Base-by-base conservation (phyloP, 2,329 filamentous ascomycete genomes). In the Ascosphaera apis region DNA sequence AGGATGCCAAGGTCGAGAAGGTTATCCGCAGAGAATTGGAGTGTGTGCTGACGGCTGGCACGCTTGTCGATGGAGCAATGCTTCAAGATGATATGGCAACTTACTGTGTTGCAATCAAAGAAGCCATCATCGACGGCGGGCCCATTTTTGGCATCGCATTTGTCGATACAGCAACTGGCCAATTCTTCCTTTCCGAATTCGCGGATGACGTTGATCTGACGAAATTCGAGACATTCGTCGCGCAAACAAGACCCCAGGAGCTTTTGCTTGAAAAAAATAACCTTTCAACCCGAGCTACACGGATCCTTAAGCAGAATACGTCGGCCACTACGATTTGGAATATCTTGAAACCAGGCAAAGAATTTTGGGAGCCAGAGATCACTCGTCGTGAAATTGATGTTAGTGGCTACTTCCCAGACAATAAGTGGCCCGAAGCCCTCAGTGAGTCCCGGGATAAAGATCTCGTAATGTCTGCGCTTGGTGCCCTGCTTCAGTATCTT, bases 31-130 rank as follows among this genome's bases (percentile, higher is more conserved):
- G 88, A 51, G 83, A 98, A 54, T 63, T 98, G 25, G 76, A 84
- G 1, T 88, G 82, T 46, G 82, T 98, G 9, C 65, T 98, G 18
- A 98, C 88, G 0, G 74, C 76, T 4, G 88, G 88, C 21, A 98
- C 88, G 0, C 67, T 98, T 1, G 86, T 98, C 3, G 88, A 98
- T 41, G 84, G 82, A 12, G 75, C 80, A 44, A 98, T 98, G 88
- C 69, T 98, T 30, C 86, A 95, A 53, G 82, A 92, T 49, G 88
- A 98, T 53, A 92, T 92, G 76, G 81, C 88, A 1, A 91, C 83
- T 0, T 95, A 82, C 54, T 98, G 88, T 52, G 82, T 88, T 36
- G 79, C 88, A 1, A 88, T 98, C 57, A 98, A 98, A 52, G 78
- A 86, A 50, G 69, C 59, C 3, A 53, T 70, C 1, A 62, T 78